A percentile compares a stretch with the other conserved stretches of the same genome.
phyloP scores from a whole-genome alignment of 768 basidiomycete species.

The Lactarius indigo region DNA sequence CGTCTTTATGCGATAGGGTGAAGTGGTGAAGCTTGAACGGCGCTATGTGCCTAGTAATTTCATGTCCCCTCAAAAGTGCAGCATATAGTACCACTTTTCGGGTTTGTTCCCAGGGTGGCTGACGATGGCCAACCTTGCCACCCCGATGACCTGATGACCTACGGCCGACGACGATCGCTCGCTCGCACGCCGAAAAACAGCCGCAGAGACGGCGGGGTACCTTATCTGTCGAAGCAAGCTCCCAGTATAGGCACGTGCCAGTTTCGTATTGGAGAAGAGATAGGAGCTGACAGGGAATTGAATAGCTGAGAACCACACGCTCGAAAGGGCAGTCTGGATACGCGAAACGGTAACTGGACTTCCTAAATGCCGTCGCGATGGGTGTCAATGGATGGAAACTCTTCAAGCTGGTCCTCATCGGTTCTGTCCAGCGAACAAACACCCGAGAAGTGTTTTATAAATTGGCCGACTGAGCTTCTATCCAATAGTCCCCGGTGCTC shows the following conservation, averaged over 20 bases:
- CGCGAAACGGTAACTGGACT: conserved; percentile 1
- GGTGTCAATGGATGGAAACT: conserved; percentile 9
- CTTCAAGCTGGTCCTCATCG: neutral
- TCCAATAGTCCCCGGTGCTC: conserved; percentile 11
- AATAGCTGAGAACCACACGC: conserved; percentile 13
- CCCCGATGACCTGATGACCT: neutral
- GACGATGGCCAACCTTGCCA: neutral
- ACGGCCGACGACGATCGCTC: neutral
- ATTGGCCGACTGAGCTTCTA: neutral
- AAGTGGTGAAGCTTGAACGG: neutral
- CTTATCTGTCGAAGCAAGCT: conserved; percentile 13
- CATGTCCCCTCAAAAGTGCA: neutral
- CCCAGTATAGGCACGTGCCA: conserved; percentile 1
- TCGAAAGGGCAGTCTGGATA: neutral
- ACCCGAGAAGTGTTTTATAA: conserved; percentile 7
- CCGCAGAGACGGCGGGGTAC: neutral
- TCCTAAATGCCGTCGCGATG: conserved; percentile 11
- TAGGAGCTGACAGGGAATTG: conserved; percentile 16
- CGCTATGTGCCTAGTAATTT: neutral
- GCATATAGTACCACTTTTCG: neutral
- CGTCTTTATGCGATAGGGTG: neutral
- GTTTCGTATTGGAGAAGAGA: neutral
- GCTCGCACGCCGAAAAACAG: neutral
- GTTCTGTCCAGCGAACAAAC: neutral
- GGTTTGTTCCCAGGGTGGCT: neutral